A percentile compares a stretch with the other conserved stretches of the same genome.
phyloP scores from a whole-genome alignment of 441 rosid genomes.

The Pelargonium myrrhifolium region DNA sequence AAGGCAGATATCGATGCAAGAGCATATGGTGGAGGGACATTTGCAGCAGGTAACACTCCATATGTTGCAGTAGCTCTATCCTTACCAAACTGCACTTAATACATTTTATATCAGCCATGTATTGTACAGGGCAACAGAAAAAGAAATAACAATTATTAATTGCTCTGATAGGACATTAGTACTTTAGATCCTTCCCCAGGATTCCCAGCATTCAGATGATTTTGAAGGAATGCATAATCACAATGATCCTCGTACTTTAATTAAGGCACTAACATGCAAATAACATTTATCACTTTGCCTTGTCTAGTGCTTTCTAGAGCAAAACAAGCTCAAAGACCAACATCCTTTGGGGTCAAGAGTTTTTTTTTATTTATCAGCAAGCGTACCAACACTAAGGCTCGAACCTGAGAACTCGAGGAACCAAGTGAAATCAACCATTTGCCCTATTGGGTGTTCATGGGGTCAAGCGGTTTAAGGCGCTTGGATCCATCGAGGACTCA shows the following conservation, averaged over 20 bases:
- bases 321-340: background rate
- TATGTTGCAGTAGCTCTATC: slow-evolving; percentile 83
- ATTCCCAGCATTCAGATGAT: background rate
- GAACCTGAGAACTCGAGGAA: too few relatives aligned
- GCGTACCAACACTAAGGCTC: too few relatives aligned
- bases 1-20: slow-evolving; percentile 81
- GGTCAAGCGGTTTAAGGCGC: too few relatives aligned
- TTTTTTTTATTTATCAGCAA: too few relatives aligned
- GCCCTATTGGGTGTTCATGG: too few relatives aligned
- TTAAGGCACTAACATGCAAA: background rate
- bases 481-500: too few relatives aligned
- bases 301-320: background rate
- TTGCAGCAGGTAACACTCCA: slow-evolving; percentile 82
- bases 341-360: too few relatives aligned
- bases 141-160: slow-evolving; percentile 14
- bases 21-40: slow-evolving; percentile 85
- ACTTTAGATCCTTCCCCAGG: background rate
- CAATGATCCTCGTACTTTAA: background rate
- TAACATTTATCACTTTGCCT: background rate
- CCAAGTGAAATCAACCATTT: too few relatives aligned
- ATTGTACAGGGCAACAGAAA: slow-evolving; percentile 4
- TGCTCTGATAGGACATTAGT: slow-evolving; percentile 5
- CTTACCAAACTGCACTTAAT: slow-evolving; percentile 63
- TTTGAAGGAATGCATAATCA: slow-evolving; percentile 7
- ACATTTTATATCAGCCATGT: slow-evolving; percentile 26